A percentile compares a stretch with the other conserved stretches of the same genome.
Conservation (phyloP, 495 filamentous ascomycete genomes). For the Lepidopterella palustris region DNA sequence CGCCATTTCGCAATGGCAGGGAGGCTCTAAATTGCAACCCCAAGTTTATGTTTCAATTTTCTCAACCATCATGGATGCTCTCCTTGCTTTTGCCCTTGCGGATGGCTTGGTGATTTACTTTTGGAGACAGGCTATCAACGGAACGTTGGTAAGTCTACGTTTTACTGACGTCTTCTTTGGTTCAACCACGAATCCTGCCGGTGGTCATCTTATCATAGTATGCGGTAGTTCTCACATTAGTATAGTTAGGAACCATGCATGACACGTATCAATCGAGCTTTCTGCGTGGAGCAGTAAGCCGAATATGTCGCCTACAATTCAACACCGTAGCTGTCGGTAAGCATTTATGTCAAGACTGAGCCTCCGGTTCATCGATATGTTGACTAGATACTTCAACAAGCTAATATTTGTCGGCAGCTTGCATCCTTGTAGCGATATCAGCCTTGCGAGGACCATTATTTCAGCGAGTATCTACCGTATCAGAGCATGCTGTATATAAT, state of each 20-base stretch:
- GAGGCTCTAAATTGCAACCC: constrained; percentile 15
- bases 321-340: too few relatives aligned
- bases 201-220: neutral
- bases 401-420: too few relatives aligned
- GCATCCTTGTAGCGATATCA: constrained; percentile 10
- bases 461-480: constrained; percentile 16
- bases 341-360: too few relatives aligned
- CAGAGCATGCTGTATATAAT: neutral
- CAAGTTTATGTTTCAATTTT: constrained; percentile 19
- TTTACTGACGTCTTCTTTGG: neutral
- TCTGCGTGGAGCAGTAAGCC: constrained; percentile 9
- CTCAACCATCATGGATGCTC: constrained; percentile 15
- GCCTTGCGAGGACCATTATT: constrained; percentile 17
- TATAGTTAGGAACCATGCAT: constrained; percentile 10
- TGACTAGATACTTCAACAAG: too few relatives aligned
- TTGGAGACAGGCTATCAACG: constrained; percentile 13
- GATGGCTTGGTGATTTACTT: constrained; percentile 14
- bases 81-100: constrained; percentile 13
- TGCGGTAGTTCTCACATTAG: neutral
- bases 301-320: too few relatives aligned
- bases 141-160: constrained; percentile 8
- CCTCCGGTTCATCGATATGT: too few relatives aligned
- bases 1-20: constrained; percentile 5
- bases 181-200: neutral
- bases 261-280: constrained; percentile 15